phyloP scores from a whole-genome alignment of 2,329 filamentous ascomycete species.

The Xylaria sp. region DNA sequence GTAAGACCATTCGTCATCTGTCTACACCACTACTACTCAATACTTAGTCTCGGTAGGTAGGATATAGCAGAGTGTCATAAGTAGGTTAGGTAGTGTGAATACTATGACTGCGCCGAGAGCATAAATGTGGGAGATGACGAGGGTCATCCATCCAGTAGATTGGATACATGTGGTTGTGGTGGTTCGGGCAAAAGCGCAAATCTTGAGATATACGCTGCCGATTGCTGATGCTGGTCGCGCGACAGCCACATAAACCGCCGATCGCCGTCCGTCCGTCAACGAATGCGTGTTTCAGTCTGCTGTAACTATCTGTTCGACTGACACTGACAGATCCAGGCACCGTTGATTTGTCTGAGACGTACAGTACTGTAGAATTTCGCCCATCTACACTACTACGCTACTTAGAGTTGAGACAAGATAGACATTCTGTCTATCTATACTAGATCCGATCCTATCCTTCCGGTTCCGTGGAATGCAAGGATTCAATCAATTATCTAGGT shows the following conservation, averaged over 20 bases:
- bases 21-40: not conserved
- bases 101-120: too few relatives aligned
- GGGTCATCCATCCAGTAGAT: constrained; percentile 9
- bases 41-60: too few relatives aligned
- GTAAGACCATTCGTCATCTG: not conserved
- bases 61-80: too few relatives aligned
- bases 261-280: constrained; percentile 5
- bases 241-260: constrained; percentile 11
- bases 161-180: constrained; percentile 14
- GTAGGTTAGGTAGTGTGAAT: too few relatives aligned
- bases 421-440: not conserved
- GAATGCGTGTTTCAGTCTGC: constrained; percentile 28
- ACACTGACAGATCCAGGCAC: constrained; percentile 13
- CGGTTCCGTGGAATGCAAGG: constrained; percentile 1
- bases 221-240: not conserved
- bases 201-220: not conserved
- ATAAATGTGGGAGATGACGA: not conserved
- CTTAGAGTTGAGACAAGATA: constrained; percentile 12
- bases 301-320: not conserved
- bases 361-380: not conserved
- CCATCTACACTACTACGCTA: too few relatives aligned
- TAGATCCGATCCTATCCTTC: constrained; percentile 1
- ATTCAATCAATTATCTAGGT: constrained; percentile 2
- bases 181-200: constrained; percentile 13
- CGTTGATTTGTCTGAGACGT: not conserved